A percentile compares a stretch with the other conserved stretches of the same genome.
phyloP scores from a whole-genome alignment of 768 basidiomycete genomes.

The Boletus rufocinnamomeus region DNA sequence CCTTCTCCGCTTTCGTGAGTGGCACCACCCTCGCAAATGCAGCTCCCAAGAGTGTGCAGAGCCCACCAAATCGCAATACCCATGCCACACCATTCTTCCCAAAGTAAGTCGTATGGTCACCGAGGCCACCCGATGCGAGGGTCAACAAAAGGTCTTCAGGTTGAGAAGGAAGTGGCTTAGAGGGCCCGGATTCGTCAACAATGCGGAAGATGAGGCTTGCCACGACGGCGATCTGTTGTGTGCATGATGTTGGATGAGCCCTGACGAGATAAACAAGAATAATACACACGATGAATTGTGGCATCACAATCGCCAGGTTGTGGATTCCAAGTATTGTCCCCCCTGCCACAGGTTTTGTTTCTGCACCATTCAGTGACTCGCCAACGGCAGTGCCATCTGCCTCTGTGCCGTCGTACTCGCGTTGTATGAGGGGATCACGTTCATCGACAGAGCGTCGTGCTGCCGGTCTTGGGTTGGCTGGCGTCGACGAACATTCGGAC shows the following conservation, averaged over 20 bases:
- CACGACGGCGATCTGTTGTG: constrained; percentile 75
- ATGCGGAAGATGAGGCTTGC: constrained; percentile 83
- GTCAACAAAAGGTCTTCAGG: constrained; percentile 35
- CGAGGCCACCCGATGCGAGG: constrained; percentile 28
- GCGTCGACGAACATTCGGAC: constrained; percentile 35
- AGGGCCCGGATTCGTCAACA: constrained; percentile 54
- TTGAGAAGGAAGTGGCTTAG: constrained; percentile 22
- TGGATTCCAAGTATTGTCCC: constrained; percentile 95
- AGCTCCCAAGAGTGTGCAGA: constrained; percentile 82
- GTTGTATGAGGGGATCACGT: constrained; percentile 58
- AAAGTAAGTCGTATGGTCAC: constrained; percentile 57
- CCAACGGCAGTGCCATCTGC: constrained; percentile 42
- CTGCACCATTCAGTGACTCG: constrained; percentile 18
- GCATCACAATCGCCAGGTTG: constrained; percentile 93
- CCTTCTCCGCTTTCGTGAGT: constrained; percentile 87
- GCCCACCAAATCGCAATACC: constrained; percentile 90
- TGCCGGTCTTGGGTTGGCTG: constrained; percentile 16
- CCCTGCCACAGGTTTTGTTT: constrained; percentile 63
- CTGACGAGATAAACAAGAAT: neutral
- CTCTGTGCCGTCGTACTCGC: constrained; percentile 47
- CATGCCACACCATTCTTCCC: constrained; percentile 92
- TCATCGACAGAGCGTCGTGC: constrained; percentile 38
- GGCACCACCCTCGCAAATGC: constrained; percentile 78
- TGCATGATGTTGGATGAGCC: neutral
- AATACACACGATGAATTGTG: constrained; percentile 83